Evolutionary conservation across 148 eudicot genomes (phyloP).

Genomic region (Gaultheria prostrata): DNA sequence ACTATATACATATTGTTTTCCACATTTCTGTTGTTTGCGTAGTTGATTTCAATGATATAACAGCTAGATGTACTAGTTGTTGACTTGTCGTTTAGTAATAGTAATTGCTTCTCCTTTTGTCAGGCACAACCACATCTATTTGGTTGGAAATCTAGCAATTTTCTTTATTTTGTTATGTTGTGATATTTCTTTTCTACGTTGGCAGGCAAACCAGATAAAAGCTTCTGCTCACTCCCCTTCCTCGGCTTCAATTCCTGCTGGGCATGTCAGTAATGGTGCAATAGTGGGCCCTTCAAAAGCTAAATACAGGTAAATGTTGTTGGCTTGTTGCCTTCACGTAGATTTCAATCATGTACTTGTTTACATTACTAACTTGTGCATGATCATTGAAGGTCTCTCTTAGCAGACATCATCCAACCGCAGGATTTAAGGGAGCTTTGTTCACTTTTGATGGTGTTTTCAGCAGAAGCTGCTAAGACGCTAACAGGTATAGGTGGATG

Average conservation of each 20-base stretch:
- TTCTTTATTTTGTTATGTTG: not conserved
- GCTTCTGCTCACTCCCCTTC: conserved; percentile 50
- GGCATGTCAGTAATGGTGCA: conserved; percentile 39
- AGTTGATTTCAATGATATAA: not conserved
- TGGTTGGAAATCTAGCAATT: not conserved
- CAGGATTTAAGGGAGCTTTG: conserved; percentile 86
- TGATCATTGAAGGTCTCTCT: conserved; percentile 60
- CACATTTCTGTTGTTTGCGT: not conserved
- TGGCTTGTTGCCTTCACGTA: not conserved
- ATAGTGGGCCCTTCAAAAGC: conserved; percentile 58
- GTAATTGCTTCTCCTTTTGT: not conserved
- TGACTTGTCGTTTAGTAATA: not conserved
- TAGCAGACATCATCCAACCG: conserved; percentile 84
- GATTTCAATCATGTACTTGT: not conserved
- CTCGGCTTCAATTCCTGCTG: conserved; percentile 41
- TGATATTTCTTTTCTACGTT: not conserved
- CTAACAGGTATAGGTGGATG: conserved; percentile 52
- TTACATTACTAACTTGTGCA: conserved; percentile 29
- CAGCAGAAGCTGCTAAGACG: conserved; percentile 78
- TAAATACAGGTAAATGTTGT: conserved; percentile 64
- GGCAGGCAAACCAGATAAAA: conserved; percentile 64
- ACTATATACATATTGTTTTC: not conserved
- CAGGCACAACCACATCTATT: not conserved
- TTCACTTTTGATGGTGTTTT: conserved; percentile 79
- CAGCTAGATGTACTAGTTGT: not conserved